Evolutionary conservation across 2,329 filamentous ascomycete species (phyloP), one percentile per base, ranked within the genome.

Genomic region (Cercospora sojina): DNA sequence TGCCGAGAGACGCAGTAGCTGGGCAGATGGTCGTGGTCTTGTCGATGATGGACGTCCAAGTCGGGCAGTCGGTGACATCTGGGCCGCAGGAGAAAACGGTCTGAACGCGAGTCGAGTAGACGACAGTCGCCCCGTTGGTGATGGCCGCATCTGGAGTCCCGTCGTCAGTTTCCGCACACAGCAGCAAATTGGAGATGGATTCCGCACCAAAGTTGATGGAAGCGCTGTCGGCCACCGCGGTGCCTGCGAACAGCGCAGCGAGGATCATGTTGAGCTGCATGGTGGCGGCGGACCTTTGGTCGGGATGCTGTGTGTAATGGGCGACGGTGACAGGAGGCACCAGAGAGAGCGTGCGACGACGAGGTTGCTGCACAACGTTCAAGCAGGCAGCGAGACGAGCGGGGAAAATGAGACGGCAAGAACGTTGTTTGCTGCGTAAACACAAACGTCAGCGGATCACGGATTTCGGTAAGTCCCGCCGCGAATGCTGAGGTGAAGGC

Each of bases 1-100:
- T 35, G 58, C 32, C 20, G 16, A 59, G 58, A 56, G 38, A 57
- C 10, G 76, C 58, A 16, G 78, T 80, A 62, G 78, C 71, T 31
- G 80, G 77, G 75, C 80, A 82, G 74, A 82, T 74, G 43, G 81
- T 82, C 64, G 80, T 83, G 51, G 77, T 79, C 51, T 78, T 71
- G 51, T 78, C 74, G 59, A 80, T 69, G 67, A 78, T 75, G 55
- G 78, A 77, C 25, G 81, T 83, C 67, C 79, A 69, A 47, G 73
- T 71, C 32, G 80, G 80, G 69, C 80, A 82, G 70, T 77, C 72
- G 61, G 75, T 77, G 56, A 80, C 77, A 55, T 71, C 73, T 20
- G 78, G 70, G n/a, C 76, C 75, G 72, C 80, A 81, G 70, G 77
- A 74, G 69, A 74, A 77, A 71, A 81, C 73, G 51, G 81, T 83